Evolutionary conservation across 208 protist species (phyloP).

Genomic region (Kentomonas sorsogonicus): DNA sequence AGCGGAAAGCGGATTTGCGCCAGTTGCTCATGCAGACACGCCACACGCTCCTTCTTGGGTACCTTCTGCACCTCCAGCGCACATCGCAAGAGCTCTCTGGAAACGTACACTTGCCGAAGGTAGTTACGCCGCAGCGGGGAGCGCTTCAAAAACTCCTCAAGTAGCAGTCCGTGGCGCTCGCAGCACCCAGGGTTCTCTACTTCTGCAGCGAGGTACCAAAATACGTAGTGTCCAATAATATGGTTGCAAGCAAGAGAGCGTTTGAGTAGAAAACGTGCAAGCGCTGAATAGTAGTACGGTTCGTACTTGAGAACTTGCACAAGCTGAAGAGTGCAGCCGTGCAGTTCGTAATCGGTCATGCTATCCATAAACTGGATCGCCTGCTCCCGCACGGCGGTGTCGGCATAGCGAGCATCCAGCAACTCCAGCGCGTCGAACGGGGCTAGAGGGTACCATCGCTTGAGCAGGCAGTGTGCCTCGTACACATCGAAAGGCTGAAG

Average conservation of each 20-base stretch:
- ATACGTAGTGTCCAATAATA: constrained; percentile 76
- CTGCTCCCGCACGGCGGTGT: constrained; percentile 62
- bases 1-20: constrained; percentile 43
- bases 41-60: constrained; percentile 46
- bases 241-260: constrained; percentile 66
- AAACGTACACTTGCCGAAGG: constrained; percentile 55
- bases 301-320: constrained; percentile 86
- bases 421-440: constrained; percentile 78
- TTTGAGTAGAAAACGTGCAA: constrained; percentile 64
- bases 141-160: constrained; percentile 76
- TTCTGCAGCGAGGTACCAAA: constrained; percentile 88
- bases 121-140: constrained; percentile 45
- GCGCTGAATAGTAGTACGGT: constrained; percentile 69
- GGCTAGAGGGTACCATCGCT: constrained; percentile 35
- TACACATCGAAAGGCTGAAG: constrained; percentile 56
- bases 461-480: constrained; percentile 43
- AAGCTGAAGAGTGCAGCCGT: constrained; percentile 75
- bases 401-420: constrained; percentile 64
- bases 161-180: constrained; percentile 74
- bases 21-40: constrained; percentile 37
- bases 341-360: constrained; percentile 71
- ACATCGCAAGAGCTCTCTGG: constrained; percentile 45
- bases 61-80: constrained; percentile 48
- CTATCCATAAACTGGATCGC: constrained; percentile 51
- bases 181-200: constrained; percentile 57